A percentile compares a stretch with the other conserved stretches of the same genome.
Evolutionary conservation across 1,284 basidiomycete species (phyloP).

Genomic region (Irpex sp.): DNA sequence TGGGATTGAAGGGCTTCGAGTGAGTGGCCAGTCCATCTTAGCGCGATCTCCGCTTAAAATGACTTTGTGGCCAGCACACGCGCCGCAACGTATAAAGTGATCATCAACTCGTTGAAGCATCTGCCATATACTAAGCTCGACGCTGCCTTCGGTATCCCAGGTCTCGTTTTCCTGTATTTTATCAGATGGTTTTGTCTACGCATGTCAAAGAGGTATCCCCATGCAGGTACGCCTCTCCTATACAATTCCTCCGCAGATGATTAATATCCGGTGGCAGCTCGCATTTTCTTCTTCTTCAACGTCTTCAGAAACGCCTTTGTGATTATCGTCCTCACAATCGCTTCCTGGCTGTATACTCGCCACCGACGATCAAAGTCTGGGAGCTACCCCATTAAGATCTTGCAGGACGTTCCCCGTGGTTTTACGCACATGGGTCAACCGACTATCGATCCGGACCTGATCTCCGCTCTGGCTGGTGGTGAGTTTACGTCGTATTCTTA

Average conservation of each 20-base stretch:
- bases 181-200: conserved; percentile 66
- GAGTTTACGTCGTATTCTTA: not conserved
- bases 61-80: conserved; percentile 55
- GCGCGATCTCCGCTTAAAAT: not conserved
- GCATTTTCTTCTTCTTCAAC: conserved; percentile 79
- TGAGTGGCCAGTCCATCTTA: conserved; percentile 33
- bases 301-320: conserved; percentile 85
- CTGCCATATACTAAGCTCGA: conserved; percentile 71
- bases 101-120: conserved; percentile 88
- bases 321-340: conserved; percentile 79
- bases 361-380: conserved; percentile 52
- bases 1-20: conserved; percentile 83
- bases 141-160: conserved; percentile 85
- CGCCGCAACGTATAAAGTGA: conserved; percentile 79
- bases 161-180: conserved; percentile 69
- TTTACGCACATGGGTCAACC: conserved; percentile 77
- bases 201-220: conserved; percentile 66
- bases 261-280: conserved; percentile 37
- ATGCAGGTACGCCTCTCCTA: conserved; percentile 39
- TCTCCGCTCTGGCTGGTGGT: conserved; percentile 61
- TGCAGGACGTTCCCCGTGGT: conserved; percentile 79
- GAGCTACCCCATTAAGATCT: conserved; percentile 81
- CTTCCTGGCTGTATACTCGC: conserved; percentile 78
- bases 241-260: not conserved
- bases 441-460: conserved; percentile 53